Percentiles rank a stretch among this genome's conserved stretches.
These are phyloP conservation scores for Myxozyma vanderwaltii DNA, from an alignment of 805 yeast genomes.

Conservation along the genomic window DNA sequence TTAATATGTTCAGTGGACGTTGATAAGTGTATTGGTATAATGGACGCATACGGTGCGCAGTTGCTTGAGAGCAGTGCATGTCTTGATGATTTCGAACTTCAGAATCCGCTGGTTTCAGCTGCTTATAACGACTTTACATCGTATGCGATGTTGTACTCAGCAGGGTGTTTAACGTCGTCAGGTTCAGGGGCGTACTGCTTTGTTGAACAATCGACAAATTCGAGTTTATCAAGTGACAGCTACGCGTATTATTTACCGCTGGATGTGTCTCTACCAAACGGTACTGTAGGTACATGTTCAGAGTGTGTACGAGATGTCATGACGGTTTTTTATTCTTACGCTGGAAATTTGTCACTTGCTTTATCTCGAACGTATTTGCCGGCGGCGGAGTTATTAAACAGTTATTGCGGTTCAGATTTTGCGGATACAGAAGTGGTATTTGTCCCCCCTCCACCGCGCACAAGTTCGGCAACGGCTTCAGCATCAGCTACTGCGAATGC, in stretches of 20 bases:
- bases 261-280: conserved; percentile 37
- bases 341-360: conserved; percentile 34
- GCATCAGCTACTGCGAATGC: not conserved
- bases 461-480: not conserved
- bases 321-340: conserved; percentile 36
- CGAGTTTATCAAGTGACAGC: conserved; percentile 35
- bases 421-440: conserved; percentile 12
- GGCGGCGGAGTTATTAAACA: conserved; percentile 36
- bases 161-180: conserved; percentile 37
- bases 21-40: conserved; percentile 31
- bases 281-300: conserved; percentile 35
- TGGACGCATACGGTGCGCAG: conserved; percentile 33
- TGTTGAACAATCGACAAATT: conserved; percentile 36
- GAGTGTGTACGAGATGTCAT: conserved; percentile 37
- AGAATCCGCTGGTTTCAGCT: conserved; percentile 38
- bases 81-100: conserved; percentile 32
- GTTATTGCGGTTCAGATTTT: conserved; percentile 29
- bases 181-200: conserved; percentile 38
- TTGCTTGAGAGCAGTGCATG: conserved; percentile 32
- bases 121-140: conserved; percentile 40
- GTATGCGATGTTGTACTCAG: conserved; percentile 36
- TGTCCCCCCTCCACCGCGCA: not conserved
- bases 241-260: conserved; percentile 40
- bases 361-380: conserved; percentile 38
- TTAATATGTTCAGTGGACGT: conserved; percentile 37